Base-by-base conservation (phyloP, 345 rosid species). In the Viola odorata region DNA sequence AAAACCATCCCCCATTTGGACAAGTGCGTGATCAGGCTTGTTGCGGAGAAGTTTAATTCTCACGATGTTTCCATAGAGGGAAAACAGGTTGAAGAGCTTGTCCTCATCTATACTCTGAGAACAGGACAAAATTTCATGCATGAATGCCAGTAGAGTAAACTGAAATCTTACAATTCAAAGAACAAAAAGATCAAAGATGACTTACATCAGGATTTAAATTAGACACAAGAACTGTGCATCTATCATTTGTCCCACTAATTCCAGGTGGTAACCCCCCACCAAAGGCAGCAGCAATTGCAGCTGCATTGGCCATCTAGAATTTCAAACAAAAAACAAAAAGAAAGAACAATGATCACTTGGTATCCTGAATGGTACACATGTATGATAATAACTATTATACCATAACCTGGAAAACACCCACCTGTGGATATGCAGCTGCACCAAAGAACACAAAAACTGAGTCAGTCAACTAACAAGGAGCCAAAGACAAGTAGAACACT, bases 1-100 rank as follows among this genome's bases (percentile, higher is more conserved):
- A 69, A 94, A 88, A 53, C 99, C 99, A 66, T 94, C 99, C 3
- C 91, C 97, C 99, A 94, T 85, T 84, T 94, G 96, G 73, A 94
- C 85, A 41, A 94, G 92, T 12, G 99, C 99, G 73, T 94, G 99
- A 69, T 94, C 99, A 8, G 97, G 96, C 76, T 94, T 94, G 73
- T 88, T 90, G 50, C 86, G 97, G 47, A 94, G 95, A 78, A 88
- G 81, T 71, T 94, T 94, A 53, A 94, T 91, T 63, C 96, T 85
- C 73, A 86, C 81, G 68, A 94, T 94, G 76, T 94, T 94, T 60
- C 99, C 99, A 58, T 94, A 94, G 42, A 94, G 86, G 41, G 99
- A 94, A 71, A 94, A 94, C 36, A 94, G 77, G 74, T 94, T 90
- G 73, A 94, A 94, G 63, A 94, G 95, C 79, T 94, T 94, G 70